A percentile compares a stretch with the other conserved stretches of the same genome.
Conservation (phyloP, 1,139 yeast genomes). For the Pichia sp. region DNA sequence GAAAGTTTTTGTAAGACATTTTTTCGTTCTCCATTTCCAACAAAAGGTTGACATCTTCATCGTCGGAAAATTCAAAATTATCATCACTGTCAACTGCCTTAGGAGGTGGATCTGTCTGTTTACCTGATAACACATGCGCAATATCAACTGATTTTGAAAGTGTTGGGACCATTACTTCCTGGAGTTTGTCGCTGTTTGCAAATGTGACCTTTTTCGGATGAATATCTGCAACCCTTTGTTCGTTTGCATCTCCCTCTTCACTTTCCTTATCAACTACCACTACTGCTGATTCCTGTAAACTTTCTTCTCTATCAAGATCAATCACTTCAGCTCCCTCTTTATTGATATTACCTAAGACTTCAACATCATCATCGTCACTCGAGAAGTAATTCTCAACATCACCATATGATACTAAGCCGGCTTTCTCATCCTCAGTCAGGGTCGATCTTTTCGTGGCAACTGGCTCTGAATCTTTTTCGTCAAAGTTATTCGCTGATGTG, state of each 20-base stretch:
- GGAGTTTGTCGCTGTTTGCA: too few relatives aligned
- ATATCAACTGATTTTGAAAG: too few relatives aligned
- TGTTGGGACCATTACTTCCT: too few relatives aligned
- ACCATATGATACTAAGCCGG: conserved; percentile 43
- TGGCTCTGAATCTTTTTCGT: neutral
- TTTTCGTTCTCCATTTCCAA: conserved; percentile 63
- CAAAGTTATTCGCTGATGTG: conserved; percentile 1
- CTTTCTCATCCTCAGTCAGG: conserved; percentile 38
- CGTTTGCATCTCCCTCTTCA: neutral
- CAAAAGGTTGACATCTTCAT: conserved; percentile 63
- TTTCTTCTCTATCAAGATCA: neutral
- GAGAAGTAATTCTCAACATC: conserved; percentile 34
- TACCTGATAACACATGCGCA: neutral
- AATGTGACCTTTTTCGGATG: too few relatives aligned
- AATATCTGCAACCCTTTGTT: too few relatives aligned
- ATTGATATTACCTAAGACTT: conserved; percentile 2
- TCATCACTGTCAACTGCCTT: conserved; percentile 21
- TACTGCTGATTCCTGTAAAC: too few relatives aligned
- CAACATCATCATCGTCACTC: conserved; percentile 9
- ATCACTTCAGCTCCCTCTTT: neutral
- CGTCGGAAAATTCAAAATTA: conserved; percentile 66
- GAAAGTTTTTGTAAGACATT: conserved; percentile 62
- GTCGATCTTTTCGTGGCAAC: neutral
- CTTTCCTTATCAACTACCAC: neutral
- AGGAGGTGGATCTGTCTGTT: neutral